Evolutionary conservation across 2,329 filamentous ascomycete genomes (phyloP).

Genomic region (Knoxdaviesia capensis): DNA sequence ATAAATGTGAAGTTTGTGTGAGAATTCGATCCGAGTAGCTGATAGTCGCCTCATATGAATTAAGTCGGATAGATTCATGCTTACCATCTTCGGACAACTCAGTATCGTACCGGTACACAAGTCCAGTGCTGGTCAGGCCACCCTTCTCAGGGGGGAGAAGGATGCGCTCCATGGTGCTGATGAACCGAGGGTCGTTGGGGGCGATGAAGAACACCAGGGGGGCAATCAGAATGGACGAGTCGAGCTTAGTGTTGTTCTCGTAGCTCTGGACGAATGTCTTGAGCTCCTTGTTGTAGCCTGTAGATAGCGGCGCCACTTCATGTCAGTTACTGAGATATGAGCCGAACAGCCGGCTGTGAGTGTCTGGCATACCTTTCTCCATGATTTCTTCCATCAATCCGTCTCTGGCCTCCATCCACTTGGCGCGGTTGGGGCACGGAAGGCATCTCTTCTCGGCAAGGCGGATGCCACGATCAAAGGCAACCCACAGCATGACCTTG

Average conservation of each 20-base stretch:
- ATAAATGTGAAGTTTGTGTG: not conserved
- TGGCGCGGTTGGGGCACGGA: slow-evolving; percentile 47
- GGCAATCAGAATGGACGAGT: slow-evolving; percentile 57
- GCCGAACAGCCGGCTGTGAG: too few species aligned
- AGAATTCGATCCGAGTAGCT: too few species aligned
- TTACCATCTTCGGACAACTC: slow-evolving; percentile 47
- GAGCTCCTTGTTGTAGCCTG: slow-evolving; percentile 49
- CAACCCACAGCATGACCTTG: slow-evolving; percentile 73
- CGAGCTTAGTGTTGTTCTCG: slow-evolving; percentile 47
- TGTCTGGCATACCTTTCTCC: slow-evolving; percentile 31
- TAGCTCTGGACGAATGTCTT: slow-evolving; percentile 59
- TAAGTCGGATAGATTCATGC: slow-evolving; percentile 5
- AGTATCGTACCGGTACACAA: slow-evolving; percentile 60
- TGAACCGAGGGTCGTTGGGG: slow-evolving; percentile 57
- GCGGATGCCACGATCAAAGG: slow-evolving; percentile 54
- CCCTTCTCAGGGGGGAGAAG: slow-evolving; percentile 54
- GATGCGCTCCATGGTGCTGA: slow-evolving; percentile 52
- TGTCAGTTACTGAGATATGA: not conserved
- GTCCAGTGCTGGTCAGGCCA: slow-evolving; percentile 51
- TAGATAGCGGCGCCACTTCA: not conserved
- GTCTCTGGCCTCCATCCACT: slow-evolving; percentile 49
- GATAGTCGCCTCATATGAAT: too few species aligned
- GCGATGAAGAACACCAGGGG: slow-evolving; percentile 65
- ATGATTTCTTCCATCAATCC: slow-evolving; percentile 56
- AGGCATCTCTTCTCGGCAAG: slow-evolving; percentile 57